A percentile compares a stretch with the other conserved stretches of the same genome.
These are phyloP conservation scores for Tulasnella sp. DNA, from an alignment of 768 basidiomycete species.

Conservation along the genomic window DNA sequence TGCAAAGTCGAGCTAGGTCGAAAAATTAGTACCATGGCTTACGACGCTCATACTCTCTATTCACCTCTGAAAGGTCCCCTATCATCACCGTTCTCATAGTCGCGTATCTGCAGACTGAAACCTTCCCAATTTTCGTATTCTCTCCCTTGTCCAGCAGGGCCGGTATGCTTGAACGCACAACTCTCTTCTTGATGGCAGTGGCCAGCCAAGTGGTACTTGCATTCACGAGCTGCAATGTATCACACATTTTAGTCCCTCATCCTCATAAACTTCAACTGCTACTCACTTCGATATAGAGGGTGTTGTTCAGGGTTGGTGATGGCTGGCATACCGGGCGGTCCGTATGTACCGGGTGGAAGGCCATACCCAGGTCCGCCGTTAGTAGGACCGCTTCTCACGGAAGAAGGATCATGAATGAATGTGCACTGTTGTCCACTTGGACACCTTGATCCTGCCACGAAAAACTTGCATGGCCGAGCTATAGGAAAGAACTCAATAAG, in stretches of 20 bases:
- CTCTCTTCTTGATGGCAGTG: conserved; percentile 10
- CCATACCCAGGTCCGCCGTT: not conserved
- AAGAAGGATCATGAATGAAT: conserved; percentile 15
- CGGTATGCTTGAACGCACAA: conserved; percentile 13
- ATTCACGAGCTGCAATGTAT: conserved; percentile 8
- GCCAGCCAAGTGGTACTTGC: conserved; percentile 13
- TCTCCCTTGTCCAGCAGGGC: conserved; percentile 12
- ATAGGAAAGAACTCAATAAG: not conserved
- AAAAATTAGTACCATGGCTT: not conserved
- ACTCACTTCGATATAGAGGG: conserved; percentile 11
- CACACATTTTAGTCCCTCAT: not conserved
- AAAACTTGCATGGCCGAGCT: conserved; percentile 13
- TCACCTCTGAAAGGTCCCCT: not conserved
- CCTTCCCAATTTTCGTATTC: conserved; percentile 12
- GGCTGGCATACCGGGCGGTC: conserved; percentile 3
- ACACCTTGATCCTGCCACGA: conserved; percentile 11
- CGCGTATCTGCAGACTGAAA: not conserved
- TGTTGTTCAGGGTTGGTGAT: not conserved
- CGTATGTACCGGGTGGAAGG: not conserved
- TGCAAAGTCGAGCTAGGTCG: conserved; percentile 9
- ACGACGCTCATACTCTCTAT: not conserved
- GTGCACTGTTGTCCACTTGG: conserved; percentile 12
- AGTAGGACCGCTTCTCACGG: conserved; percentile 8
- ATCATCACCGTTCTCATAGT: conserved; percentile 1
- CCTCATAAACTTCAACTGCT: too few species aligned